phyloP scores from a whole-genome alignment of 2,329 filamentous ascomycete species.

The Biscogniauxia mediterranea region DNA sequence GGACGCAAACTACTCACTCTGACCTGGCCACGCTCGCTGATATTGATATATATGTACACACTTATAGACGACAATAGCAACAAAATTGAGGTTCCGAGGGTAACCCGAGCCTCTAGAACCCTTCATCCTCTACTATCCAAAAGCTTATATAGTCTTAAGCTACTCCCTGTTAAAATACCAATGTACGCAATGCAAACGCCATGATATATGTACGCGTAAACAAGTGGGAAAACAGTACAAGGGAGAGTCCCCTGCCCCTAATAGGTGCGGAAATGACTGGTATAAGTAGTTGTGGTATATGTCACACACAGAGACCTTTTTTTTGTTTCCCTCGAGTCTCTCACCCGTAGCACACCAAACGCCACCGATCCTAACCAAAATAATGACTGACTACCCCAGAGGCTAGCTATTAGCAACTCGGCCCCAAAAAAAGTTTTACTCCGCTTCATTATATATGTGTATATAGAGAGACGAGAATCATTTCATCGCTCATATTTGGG shows the following conservation, averaged over 20 bases:
- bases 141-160: no score
- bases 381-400: neutral
- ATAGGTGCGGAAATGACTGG: neutral
- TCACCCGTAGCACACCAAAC: neutral
- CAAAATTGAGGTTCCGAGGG: neutral
- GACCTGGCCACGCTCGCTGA: neutral
- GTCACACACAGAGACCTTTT: neutral
- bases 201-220: neutral
- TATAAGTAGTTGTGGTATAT: neutral
- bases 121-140: neutral
- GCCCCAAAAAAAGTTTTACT: neutral
- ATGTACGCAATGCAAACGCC: neutral
- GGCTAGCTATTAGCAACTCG: neutral
- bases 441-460: neutral
- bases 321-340: neutral
- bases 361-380: neutral
- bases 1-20: neutral
- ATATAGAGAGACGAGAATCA: neutral
- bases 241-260: no score
- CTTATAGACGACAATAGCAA: neutral
- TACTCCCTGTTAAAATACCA: neutral
- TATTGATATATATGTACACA: neutral
- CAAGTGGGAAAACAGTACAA: neutral
- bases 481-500: conserved; percentile 37
- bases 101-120: neutral